Percentiles rank a stretch among this genome's conserved stretches.
Conservation (phyloP, 805 yeast species). For the Candida anglica region DNA sequence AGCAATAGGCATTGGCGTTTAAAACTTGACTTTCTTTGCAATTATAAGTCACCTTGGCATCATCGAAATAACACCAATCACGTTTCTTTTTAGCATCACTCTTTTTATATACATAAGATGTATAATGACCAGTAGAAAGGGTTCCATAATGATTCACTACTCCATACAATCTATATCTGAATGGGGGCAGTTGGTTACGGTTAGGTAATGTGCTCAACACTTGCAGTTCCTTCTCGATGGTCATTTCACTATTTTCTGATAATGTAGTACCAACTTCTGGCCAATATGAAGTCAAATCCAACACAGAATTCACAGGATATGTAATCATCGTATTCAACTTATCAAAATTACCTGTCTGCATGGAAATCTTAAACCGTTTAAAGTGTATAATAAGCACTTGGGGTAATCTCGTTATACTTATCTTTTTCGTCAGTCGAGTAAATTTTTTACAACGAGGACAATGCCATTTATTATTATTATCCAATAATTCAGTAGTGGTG, state of each 20-base stretch:
- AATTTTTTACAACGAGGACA: slow-evolving; percentile 72
- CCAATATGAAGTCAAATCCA: slow-evolving; percentile 74
- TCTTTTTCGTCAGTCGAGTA: slow-evolving; percentile 61
- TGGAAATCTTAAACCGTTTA: slow-evolving; percentile 63
- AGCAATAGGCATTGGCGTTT: slow-evolving; percentile 75
- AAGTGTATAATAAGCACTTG: slow-evolving; percentile 75
- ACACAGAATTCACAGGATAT: slow-evolving; percentile 54
- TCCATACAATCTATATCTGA: slow-evolving; percentile 69
- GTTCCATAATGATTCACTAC: slow-evolving; percentile 85
- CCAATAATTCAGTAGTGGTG: slow-evolving; percentile 68
- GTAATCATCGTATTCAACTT: slow-evolving; percentile 64
- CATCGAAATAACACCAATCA: slow-evolving; percentile 85
- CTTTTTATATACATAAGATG: slow-evolving; percentile 68
- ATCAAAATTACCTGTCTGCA: slow-evolving; percentile 40
- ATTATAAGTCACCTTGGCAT: slow-evolving; percentile 57
- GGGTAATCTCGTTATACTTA: slow-evolving; percentile 76
- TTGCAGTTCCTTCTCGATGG: slow-evolving; percentile 39
- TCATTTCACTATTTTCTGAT: slow-evolving; percentile 16
- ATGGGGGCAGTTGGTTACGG: slow-evolving; percentile 78
- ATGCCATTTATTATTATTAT: slow-evolving; percentile 77
- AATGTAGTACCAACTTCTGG: slow-evolving; percentile 42
- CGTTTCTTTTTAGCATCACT: slow-evolving; percentile 35
- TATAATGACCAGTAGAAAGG: slow-evolving; percentile 84
- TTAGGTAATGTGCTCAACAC: slow-evolving; percentile 49
- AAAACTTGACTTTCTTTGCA: slow-evolving; percentile 51